Evolutionary conservation across 208 protist species (phyloP), one percentile per base, ranked within the genome.

Genomic region (Leptomonas pyrrhocoris): DNA sequence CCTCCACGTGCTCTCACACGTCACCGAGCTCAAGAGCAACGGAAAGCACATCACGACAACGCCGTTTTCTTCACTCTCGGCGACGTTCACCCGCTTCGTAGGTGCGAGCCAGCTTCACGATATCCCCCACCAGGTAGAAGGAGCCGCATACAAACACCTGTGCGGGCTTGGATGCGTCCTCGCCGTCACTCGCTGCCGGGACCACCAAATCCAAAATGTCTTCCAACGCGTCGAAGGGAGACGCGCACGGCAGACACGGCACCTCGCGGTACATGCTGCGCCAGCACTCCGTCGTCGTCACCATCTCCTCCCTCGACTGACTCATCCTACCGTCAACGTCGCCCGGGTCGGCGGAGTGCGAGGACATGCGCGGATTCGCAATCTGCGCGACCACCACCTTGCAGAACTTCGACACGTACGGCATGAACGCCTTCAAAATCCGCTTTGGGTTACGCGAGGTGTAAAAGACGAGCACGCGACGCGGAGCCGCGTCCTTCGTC

Each of bases 71-170:
- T 48, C 54, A 77, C 21, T 70, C 72, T 38, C 21, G n/a, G 43
- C 65, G 72, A 36, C 64, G 67, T 19, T 27, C 54, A 16, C 67
- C 67, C 8, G 53, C 56, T 49, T 81, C 60, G 43, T 86, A 73
- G 23, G 25, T 40, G 8, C 71, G 49, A 19, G 88, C 40, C 28
- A 95, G 75, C 28, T 73, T 81, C 62, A 93, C 57, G 13, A 94
- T 59, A 55, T 96, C 85, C 8, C 79, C 82, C 13, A 96, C 72
- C 21, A 96, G 71, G 61, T 89, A 96, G 56, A 96, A 92, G n/a
- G 91, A 96, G n/a, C 91, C 91, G 45, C 82, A 89, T 31, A 93
- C 81, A 68, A 96, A 90, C 36, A 94, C 81, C 50, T 96, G 82
- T 11, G 76, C 83, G 5, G 87, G 86, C 63, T 88, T 88, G 25